These are phyloP conservation scores for Kluyveromyces sp. DNA, from an alignment of 1,139 yeast species.

Conservation along the genomic window DNA sequence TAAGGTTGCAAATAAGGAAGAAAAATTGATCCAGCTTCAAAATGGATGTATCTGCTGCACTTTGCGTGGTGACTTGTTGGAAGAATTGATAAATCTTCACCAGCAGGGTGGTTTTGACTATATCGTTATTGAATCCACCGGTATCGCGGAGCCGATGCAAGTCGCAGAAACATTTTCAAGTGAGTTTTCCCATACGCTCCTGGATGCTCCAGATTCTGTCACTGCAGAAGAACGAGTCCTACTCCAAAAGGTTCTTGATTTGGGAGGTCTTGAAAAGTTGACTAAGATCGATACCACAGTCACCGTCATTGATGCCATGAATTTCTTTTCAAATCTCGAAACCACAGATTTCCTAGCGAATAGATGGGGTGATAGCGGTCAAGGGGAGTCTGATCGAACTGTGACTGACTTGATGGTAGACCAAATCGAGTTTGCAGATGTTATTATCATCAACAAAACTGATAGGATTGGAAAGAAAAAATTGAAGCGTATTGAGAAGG, in stretches of 20 bases:
- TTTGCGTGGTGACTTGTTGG: constrained; percentile 39
- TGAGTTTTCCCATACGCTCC: constrained; percentile 33
- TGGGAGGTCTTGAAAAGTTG: constrained; percentile 37
- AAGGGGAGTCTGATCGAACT: constrained; percentile 36
- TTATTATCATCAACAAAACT: constrained; percentile 36
- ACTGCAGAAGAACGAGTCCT: constrained; percentile 26
- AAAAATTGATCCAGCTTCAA: constrained; percentile 38
- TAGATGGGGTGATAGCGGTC: constrained; percentile 35
- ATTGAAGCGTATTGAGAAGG: constrained; percentile 26
- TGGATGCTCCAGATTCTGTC: constrained; percentile 20
- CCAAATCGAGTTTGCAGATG: constrained; percentile 41
- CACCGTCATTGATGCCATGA: constrained; percentile 39
- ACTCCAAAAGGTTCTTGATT: constrained; percentile 29
- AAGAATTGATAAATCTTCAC: constrained; percentile 35
- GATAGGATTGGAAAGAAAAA: constrained; percentile 26
- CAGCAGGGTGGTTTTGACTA: constrained; percentile 34
- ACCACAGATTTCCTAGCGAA: constrained; percentile 38
- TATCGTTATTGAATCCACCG: constrained; percentile 40
- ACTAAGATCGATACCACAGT: constrained; percentile 40
- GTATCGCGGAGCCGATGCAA: constrained; percentile 43
- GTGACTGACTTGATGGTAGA: constrained; percentile 41
- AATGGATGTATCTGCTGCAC: constrained; percentile 45
- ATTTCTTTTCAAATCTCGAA: constrained; percentile 36
- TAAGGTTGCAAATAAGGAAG: constrained; percentile 36
- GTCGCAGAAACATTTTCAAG: constrained; percentile 42